Percentiles rank a stretch among this genome's conserved stretches.
phyloP scores from a whole-genome alignment of 148 eudicot species.

The Rhododendron henanense region DNA sequence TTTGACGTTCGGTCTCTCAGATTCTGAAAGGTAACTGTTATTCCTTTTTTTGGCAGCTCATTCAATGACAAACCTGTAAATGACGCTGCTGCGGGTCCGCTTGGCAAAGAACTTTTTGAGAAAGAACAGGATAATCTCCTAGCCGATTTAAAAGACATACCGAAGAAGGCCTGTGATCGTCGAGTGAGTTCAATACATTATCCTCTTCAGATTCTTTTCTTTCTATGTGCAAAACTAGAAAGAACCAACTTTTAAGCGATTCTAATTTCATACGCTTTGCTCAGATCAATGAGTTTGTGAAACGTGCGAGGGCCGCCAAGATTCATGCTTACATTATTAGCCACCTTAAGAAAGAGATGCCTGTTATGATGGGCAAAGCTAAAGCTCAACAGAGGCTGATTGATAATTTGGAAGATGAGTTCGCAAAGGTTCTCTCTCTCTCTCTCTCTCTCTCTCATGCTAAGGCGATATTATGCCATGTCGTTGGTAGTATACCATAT shows the following conservation, averaged over 20 bases:
- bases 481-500: background rate
- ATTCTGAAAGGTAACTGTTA: background rate
- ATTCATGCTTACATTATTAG: conserved; percentile 92
- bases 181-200: conserved; percentile 44
- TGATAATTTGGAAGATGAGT: conserved; percentile 79
- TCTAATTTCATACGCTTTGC: background rate
- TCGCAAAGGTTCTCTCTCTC: conserved; percentile 56
- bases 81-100: conserved; percentile 61
- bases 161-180: conserved; percentile 98
- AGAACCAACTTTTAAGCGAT: background rate
- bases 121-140: conserved; percentile 95
- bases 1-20: background rate
- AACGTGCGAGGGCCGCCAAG: conserved; percentile 95
- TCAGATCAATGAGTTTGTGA: conserved; percentile 96
- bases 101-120: conserved; percentile 95
- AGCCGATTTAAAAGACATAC: conserved; percentile 78
- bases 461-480: background rate
- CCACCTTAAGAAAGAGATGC: conserved; percentile 97
- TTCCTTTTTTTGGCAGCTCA: conserved; percentile 45
- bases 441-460: background rate
- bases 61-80: conserved; percentile 91
- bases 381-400: conserved; percentile 82
- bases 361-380: conserved; percentile 90
- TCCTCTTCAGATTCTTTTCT: background rate
- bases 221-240: background rate